A percentile compares a stretch with the other conserved stretches of the same genome.
These are phyloP conservation scores for Uncinocarpus reesii DNA, from an alignment of 2,329 filamentous ascomycete genomes.

Conservation along the genomic window DNA sequence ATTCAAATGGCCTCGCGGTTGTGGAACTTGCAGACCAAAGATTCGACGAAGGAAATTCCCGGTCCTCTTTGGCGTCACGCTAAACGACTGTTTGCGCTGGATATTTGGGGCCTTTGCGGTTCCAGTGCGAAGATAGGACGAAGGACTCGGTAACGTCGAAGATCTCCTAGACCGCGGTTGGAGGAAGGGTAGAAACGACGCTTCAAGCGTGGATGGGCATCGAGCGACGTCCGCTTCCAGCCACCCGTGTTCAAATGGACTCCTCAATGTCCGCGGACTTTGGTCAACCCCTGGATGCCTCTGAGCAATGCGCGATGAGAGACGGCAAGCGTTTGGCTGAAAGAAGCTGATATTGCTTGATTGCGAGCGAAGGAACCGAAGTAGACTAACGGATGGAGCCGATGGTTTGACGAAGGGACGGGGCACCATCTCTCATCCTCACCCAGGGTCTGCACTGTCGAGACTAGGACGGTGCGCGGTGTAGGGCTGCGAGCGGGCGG, in stretches of 20 bases:
- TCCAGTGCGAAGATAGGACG: not conserved
- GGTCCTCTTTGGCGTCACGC: constrained; percentile 24
- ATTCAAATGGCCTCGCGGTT: constrained; percentile 35
- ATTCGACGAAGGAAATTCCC: constrained; percentile 30
- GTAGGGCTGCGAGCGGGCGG: constrained; percentile 3
- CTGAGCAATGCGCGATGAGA: not conserved
- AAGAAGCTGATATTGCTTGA: constrained; percentile 49
- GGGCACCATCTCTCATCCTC: constrained; percentile 31
- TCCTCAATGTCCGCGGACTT: not conserved
- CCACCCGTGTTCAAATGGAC: not conserved
- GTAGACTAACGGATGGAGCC: constrained; percentile 47
- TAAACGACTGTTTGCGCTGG: constrained; percentile 16
- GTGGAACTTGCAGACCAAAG: constrained; percentile 28
- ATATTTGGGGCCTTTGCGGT: not conserved
- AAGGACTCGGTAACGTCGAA: not conserved
- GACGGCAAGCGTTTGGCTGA: constrained; percentile 10
- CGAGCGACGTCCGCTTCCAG: not conserved
- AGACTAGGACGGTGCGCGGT: constrained; percentile 8
- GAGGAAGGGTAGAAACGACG: constrained; percentile 1
- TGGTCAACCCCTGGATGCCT: not conserved
- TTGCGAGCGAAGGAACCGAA: constrained; percentile 64
- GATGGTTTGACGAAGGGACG: constrained; percentile 27
- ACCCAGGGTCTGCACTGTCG: constrained; percentile 11
- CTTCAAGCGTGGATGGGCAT: constrained; percentile 1
- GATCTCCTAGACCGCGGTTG: not conserved